Conservation (phyloP, 2,329 filamentous ascomycete species). For the Neonectria neomacrospora region DNA sequence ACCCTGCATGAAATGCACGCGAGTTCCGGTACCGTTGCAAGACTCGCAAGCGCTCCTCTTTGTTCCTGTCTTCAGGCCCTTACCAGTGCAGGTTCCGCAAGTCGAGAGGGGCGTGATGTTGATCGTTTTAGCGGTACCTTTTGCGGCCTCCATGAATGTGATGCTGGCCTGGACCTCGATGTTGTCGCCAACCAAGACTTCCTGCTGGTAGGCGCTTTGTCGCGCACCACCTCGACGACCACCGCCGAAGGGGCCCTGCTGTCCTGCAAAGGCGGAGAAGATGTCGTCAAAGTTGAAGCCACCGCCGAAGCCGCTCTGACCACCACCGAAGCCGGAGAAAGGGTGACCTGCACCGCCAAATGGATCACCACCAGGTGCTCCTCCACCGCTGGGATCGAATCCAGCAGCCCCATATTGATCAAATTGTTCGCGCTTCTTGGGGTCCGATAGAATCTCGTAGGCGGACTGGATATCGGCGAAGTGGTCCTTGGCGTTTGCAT, state of each 20-base stretch:
- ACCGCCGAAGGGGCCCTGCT: constrained; percentile 66
- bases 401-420: constrained; percentile 90
- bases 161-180: constrained; percentile 95
- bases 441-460: constrained; percentile 92
- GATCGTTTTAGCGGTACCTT: constrained; percentile 89
- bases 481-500: constrained; percentile 90
- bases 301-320: constrained; percentile 75
- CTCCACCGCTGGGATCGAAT: constrained; percentile 77
- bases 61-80: constrained; percentile 83
- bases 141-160: constrained; percentile 95
- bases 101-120: constrained; percentile 82
- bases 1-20: constrained; percentile 88
- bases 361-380: constrained; percentile 67
- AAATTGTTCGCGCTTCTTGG: constrained; percentile 91
- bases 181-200: constrained; percentile 91
- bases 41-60: constrained; percentile 78
- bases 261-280: constrained; percentile 84
- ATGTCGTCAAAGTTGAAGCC: constrained; percentile 97
- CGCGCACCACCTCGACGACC: constrained; percentile 60
- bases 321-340: constrained; percentile 65
- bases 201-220: constrained; percentile 74
- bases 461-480: constrained; percentile 93
- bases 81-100: constrained; percentile 86
- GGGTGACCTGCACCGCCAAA: constrained; percentile 73
- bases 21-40: constrained; percentile 87